Conservation (phyloP, 208 protist species). For the Herpetomonas tarakana region DNA sequence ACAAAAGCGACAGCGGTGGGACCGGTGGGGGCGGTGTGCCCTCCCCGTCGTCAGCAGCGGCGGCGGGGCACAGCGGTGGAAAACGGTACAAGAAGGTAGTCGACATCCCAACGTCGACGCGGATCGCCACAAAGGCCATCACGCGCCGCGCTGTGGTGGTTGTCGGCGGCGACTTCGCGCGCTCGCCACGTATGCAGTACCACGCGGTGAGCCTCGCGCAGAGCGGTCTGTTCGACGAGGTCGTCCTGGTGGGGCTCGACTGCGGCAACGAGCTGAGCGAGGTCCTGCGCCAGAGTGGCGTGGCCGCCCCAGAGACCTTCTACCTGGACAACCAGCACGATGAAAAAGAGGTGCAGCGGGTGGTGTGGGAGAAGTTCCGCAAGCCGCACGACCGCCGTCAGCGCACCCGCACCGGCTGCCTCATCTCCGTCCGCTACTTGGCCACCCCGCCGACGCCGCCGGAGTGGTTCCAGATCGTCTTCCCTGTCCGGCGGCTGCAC, state of each 20-base stretch:
- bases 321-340: conserved; percentile 11
- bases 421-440: conserved; percentile 33
- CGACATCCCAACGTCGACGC: conserved; percentile 26
- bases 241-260: conserved; percentile 73
- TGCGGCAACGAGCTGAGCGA: conserved; percentile 74
- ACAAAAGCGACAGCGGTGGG: too few relatives aligned
- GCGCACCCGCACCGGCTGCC: conserved; percentile 24
- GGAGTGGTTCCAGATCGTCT: conserved; percentile 54
- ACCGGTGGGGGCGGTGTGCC: too few relatives aligned
- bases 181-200: conserved; percentile 91
- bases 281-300: conserved; percentile 32
- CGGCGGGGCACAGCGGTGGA: neutral
- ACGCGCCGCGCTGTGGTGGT: conserved; percentile 73
- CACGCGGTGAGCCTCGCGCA: conserved; percentile 72
- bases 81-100: conserved; percentile 17
- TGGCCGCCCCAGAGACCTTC: conserved; percentile 27
- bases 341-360: conserved; percentile 9
- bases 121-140: conserved; percentile 40
- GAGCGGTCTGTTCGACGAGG: conserved; percentile 69
- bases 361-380: conserved; percentile 3
- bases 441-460: conserved; percentile 38
- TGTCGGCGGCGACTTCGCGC: conserved; percentile 88
- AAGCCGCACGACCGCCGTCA: conserved; percentile 16
- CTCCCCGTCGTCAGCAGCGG: neutral
- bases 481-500: conserved; percentile 39